phyloP scores from a whole-genome alignment of 2,329 filamentous ascomycete species.

The Pezicula neosporulosa region DNA sequence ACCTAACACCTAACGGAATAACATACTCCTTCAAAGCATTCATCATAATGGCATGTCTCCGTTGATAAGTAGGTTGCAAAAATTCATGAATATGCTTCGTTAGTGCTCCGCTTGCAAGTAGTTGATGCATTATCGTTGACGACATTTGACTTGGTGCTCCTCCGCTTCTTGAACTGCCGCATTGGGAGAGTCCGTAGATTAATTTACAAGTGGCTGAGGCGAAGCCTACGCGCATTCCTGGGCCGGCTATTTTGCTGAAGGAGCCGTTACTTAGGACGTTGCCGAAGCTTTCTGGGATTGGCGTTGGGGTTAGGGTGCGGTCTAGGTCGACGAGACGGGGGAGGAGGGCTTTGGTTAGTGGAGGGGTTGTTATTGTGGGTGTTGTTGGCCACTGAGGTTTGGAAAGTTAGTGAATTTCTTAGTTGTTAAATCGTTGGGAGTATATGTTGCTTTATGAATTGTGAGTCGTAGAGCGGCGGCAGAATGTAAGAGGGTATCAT shows the following conservation, averaged over 20 bases:
- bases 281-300: slow-evolving; percentile 60
- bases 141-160: slow-evolving; percentile 54
- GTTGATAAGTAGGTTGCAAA: slow-evolving; percentile 42
- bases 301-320: slow-evolving; percentile 58
- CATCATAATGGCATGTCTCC: slow-evolving; percentile 49
- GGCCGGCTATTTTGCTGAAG: slow-evolving; percentile 84
- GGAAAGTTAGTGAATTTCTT: no score
- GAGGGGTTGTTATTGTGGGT: not conserved
- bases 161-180: slow-evolving; percentile 51
- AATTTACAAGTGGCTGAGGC: slow-evolving; percentile 67
- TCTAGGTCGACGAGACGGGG: slow-evolving; percentile 81
- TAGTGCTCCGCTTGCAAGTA: slow-evolving; percentile 42
- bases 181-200: slow-evolving; percentile 48
- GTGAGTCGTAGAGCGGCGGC: no score
- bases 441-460: no score
- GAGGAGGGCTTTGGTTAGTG: slow-evolving; percentile 31
- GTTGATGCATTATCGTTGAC: slow-evolving; percentile 46
- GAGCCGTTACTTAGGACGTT: slow-evolving; percentile 82
- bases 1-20: slow-evolving; percentile 55
- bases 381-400: slow-evolving; percentile 51
- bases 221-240: slow-evolving; percentile 87
- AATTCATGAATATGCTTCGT: slow-evolving; percentile 38
- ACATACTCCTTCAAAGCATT: slow-evolving; percentile 57
- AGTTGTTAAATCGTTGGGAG: no score
- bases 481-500: no score